Evolutionary conservation across 371 early-diverging fungal species (phyloP), one percentile per base, ranked within the genome.

Genomic region (Homolaphlyctis polyrhiza): DNA sequence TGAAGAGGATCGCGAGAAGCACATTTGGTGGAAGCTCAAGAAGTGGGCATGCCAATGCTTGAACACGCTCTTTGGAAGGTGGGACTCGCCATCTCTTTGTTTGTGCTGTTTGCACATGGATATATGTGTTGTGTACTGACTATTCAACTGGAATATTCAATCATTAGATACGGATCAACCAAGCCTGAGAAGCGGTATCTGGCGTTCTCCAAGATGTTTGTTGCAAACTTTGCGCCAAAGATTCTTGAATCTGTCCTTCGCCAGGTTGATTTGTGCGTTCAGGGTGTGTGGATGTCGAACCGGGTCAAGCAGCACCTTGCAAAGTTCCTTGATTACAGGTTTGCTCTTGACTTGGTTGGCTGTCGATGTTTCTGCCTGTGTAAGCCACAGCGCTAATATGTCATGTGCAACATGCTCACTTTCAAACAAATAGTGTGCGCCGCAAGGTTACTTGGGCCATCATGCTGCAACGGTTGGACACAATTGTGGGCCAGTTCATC

Each of bases 11-110:
- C 74, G 87, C 35, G 91, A 89, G 65, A 86, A 81, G 65, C 86
- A 88, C 70, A 83, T 86, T 28, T 92, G 89, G 87, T 91, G 90
- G 89, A 92, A 93, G 77, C 89, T 90, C 29, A 94, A 94, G 73
- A 94, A 95, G 63, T 95, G 97, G 96, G 91, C 96, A 0, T 87
- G 86, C 63, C 85, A 86, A 50, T 89, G 89, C 73, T 71, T 95
- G 61, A 91, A 93, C 75, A 85, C 83, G 27, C 75, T 93, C 28
- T 92, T 93, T 65, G 66, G 72, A 30, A 67, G 80, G 66, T 80
- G 68, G 11, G 67, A 43, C 27, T 16, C 23, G 11, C 51, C 14
- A 11, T 25, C 25, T 21, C n/a, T n/a, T n/a, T n/a, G n/a, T n/a
- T n/a, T n/a, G n/a, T n/a, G n/a, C n/a, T n/a, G n/a, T n/a, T n/a